Evolutionary conservation across 2,329 filamentous ascomycete genomes (phyloP).

Genomic region (Nigrospora osmanthi): DNA sequence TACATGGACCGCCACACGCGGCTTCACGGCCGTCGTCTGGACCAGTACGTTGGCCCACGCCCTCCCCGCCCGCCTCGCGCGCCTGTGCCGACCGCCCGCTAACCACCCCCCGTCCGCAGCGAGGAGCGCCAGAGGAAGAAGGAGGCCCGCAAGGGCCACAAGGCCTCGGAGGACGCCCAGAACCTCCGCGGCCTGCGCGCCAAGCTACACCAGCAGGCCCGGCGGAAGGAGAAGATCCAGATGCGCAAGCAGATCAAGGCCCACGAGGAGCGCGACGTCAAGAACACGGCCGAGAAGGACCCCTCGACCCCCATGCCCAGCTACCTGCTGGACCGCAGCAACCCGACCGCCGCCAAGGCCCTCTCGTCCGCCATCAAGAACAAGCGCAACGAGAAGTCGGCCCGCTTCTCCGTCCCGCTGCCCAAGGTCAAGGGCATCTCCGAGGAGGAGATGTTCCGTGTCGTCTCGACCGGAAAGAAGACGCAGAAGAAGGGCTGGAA

Average conservation of each 20-base stretch:
- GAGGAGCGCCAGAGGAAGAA: constrained; percentile 87
- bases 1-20: constrained; percentile 76
- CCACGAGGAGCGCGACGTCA: constrained; percentile 94
- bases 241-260: constrained; percentile 92
- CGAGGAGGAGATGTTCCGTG: constrained; percentile 97
- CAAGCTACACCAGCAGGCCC: constrained; percentile 88
- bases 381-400: constrained; percentile 88
- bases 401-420: constrained; percentile 84
- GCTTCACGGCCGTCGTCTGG: constrained; percentile 28
- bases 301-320: constrained; percentile 76
- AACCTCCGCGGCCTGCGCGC: constrained; percentile 86
- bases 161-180: constrained; percentile 82
- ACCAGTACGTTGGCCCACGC: constrained; percentile 14
- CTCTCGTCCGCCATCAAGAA: constrained; percentile 87
- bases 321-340: constrained; percentile 83
- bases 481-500: constrained; percentile 73
- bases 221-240: constrained; percentile 96
- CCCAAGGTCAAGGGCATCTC: constrained; percentile 90
- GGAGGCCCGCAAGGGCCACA: constrained; percentile 80
- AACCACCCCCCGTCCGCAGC: constrained; percentile 46
- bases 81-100: constrained; percentile 5
- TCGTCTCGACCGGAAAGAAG: constrained; percentile 94
- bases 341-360: constrained; percentile 55
- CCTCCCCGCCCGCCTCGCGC: no score
- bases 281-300: constrained; percentile 72